These are phyloP conservation scores for Funneliformis geosporum DNA, from an alignment of 192 early-diverging fungal species.

Conservation along the genomic window DNA sequence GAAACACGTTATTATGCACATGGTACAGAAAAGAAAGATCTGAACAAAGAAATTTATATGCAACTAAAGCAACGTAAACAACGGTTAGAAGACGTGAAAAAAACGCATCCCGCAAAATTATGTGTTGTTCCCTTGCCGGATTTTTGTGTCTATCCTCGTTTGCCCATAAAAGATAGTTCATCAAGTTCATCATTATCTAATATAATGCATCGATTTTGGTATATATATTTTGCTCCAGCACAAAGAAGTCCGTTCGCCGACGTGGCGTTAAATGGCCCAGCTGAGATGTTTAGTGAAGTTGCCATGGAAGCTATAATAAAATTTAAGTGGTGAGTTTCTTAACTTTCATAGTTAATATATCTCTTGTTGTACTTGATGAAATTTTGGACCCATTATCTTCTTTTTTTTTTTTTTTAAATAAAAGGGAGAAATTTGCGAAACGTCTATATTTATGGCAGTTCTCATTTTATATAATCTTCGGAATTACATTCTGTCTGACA, in stretches of 20 bases:
- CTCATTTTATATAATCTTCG: not conserved
- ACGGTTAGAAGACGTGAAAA: not conserved
- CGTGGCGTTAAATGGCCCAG: not conserved
- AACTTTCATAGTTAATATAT: not conserved
- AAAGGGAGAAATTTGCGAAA: not conserved
- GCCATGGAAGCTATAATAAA: conserved; percentile 15
- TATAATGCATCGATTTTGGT: not conserved
- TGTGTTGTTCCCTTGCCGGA: conserved; percentile 14
- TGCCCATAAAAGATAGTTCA: no score
- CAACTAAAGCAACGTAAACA: not conserved
- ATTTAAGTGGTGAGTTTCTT: conserved; percentile 1
- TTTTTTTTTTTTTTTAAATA: not conserved
- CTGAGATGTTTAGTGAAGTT: conserved; percentile 6
- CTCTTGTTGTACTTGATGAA: not conserved
- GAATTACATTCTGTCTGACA: not conserved
- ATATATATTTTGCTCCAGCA: not conserved
- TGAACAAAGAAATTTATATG: not conserved
- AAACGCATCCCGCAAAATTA: conserved; percentile 2
- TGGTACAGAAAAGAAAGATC: not conserved
- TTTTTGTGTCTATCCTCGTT: conserved; percentile 8
- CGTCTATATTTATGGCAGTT: not conserved
- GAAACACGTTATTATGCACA: not conserved
- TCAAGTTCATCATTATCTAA: not conserved
- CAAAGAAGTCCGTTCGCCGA: not conserved
- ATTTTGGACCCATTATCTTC: not conserved